Evolutionary conservation across 75 land plant species (phyloP).

Genomic region (Cupressus sempervirens): DNA sequence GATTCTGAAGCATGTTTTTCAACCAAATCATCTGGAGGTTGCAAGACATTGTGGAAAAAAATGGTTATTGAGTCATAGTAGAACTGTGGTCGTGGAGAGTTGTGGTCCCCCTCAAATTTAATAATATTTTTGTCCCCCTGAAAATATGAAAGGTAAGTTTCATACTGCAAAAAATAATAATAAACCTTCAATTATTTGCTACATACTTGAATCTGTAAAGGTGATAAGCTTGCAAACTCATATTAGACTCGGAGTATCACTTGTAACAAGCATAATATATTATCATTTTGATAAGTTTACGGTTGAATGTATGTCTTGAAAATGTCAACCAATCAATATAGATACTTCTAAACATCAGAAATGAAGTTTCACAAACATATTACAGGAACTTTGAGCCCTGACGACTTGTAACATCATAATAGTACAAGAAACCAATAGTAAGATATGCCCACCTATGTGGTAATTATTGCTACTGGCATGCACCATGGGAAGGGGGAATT

Average conservation of each 20-base stretch:
- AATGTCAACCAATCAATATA: neutral
- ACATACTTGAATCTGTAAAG: neutral
- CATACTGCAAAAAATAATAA: neutral
- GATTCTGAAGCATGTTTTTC: slow-evolving; percentile 25
- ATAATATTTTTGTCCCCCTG: slow-evolving; percentile 95
- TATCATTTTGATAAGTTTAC: neutral
- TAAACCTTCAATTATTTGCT: neutral
- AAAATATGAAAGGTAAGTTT: neutral
- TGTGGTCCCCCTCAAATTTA: slow-evolving; percentile 92
- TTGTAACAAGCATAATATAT: neutral
- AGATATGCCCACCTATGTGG: neutral
- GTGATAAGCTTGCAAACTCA: neutral
- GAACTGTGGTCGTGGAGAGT: slow-evolving; percentile 84
- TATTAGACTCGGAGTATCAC: neutral
- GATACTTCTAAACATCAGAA: neutral
- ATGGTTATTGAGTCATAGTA: slow-evolving; percentile 91
- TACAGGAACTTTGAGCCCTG: neutral
- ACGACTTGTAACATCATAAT: neutral
- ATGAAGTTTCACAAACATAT: neutral
- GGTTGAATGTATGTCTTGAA: neutral
- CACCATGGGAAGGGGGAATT: neutral
- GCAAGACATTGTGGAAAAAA: slow-evolving; percentile 81
- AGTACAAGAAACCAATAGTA: neutral
- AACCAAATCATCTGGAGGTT: slow-evolving; percentile 61
- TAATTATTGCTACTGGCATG: neutral